Evolutionary conservation across 345 rosid species (phyloP).

Genomic region (Pistacia atlantica): DNA sequence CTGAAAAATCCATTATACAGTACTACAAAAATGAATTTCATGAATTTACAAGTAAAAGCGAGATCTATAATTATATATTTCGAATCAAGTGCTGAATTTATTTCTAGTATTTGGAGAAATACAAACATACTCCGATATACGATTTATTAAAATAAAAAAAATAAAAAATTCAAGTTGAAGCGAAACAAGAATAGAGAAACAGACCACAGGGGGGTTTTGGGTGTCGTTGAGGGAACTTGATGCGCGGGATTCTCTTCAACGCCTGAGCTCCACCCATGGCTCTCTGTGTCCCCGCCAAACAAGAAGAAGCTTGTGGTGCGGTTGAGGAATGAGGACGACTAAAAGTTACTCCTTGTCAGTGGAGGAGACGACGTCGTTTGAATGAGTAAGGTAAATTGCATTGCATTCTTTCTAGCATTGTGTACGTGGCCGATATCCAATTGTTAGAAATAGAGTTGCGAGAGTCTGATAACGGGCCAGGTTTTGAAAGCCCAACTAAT

Average conservation of each 20-base stretch:
- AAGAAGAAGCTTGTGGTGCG: not conserved
- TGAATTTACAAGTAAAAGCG: too few relatives aligned
- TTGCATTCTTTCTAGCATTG: too few relatives aligned
- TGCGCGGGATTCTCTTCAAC: slow-evolving; percentile 85
- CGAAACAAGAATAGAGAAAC: not conserved
- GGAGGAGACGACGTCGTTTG: too few relatives aligned
- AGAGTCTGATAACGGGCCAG: too few relatives aligned
- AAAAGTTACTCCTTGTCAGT: too few relatives aligned
- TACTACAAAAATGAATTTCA: not conserved
- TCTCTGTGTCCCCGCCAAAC: slow-evolving; percentile 13
- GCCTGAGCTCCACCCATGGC: slow-evolving; percentile 65
- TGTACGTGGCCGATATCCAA: too few relatives aligned
- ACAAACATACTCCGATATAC: too few relatives aligned
- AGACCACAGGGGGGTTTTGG: not conserved
- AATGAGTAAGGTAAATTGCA: too few relatives aligned
- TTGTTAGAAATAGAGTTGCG: too few relatives aligned
- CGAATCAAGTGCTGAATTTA: not conserved
- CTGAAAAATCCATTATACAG: too few relatives aligned
- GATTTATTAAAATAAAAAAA: not conserved
- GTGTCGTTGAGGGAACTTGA: slow-evolving; percentile 63
- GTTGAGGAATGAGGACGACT: slow-evolving; percentile 13
- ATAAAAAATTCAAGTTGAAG: not conserved
- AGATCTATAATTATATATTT: not conserved
- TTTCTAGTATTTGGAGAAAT: too few relatives aligned
- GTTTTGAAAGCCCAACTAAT: too few relatives aligned